These are phyloP conservation scores for Trypanosoma grayi DNA, from an alignment of 208 protist species.

Conservation along the genomic window DNA sequence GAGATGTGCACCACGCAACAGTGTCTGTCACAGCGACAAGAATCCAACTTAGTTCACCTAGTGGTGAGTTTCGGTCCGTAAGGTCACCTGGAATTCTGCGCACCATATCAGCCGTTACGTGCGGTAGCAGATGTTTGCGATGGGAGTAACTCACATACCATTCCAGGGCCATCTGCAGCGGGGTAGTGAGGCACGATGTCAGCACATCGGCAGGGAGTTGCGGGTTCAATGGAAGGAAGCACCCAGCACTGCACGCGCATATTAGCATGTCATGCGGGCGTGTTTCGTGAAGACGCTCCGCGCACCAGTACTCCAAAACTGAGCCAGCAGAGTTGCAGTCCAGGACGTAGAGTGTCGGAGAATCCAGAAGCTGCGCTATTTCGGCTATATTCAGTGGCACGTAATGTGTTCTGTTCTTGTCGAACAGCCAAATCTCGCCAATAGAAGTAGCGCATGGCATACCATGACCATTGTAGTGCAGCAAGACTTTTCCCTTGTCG, in stretches of 20 bases:
- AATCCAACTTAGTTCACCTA: conserved; percentile 98
- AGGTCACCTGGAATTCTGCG: conserved; percentile 62
- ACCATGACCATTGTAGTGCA: conserved; percentile 99
- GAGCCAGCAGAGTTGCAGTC: conserved; percentile 96
- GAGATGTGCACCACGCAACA: conserved; percentile 97
- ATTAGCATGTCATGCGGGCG: conserved; percentile 94
- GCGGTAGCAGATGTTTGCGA: conserved; percentile 75
- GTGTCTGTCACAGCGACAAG: conserved; percentile 99
- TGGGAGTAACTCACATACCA: conserved; percentile 91
- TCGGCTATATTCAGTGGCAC: conserved; percentile 97
- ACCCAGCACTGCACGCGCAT: conserved; percentile 92
- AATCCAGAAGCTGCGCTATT: conserved; percentile 90
- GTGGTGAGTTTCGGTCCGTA: conserved; percentile 85
- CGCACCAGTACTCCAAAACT: conserved; percentile 82
- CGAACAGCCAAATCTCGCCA: conserved; percentile 99
- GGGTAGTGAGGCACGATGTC: conserved; percentile 98
- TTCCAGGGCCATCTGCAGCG: conserved; percentile 95
- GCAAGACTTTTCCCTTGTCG: conserved; percentile 92
- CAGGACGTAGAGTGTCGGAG: conserved; percentile 97
- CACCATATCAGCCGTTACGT: conserved; percentile 88
- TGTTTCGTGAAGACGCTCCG: conserved; percentile 54
- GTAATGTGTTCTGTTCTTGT: conserved; percentile 97
- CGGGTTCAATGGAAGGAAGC: conserved; percentile 96
- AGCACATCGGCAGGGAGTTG: conserved; percentile 98
- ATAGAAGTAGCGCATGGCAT: conserved; percentile 96